Evolutionary conservation across 306 rosid species (phyloP).

Genomic region (Quillaja saponaria): DNA sequence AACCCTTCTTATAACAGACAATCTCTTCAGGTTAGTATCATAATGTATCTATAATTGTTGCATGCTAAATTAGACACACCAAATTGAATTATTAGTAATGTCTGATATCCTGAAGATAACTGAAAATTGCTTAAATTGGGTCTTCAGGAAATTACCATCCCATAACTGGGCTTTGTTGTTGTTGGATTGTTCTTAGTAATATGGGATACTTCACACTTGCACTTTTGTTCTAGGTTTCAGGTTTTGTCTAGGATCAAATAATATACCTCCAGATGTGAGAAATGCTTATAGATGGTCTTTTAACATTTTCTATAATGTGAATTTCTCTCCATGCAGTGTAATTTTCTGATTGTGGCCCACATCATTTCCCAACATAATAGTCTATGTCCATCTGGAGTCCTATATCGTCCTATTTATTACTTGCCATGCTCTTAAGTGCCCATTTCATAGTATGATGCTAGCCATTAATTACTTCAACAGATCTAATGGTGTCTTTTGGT

Average conservation of each 20-base stretch:
- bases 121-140: slow-evolving; percentile 19
- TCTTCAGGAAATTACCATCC: slow-evolving; percentile 6
- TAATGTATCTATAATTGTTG: slow-evolving; percentile 6
- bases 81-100: slow-evolving; percentile 8
- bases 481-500: slow-evolving; percentile 15
- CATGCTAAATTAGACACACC: slow-evolving; percentile 4
- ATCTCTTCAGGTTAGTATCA: slow-evolving; percentile 75
- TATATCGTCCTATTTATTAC: too few species aligned
- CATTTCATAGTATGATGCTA: too few species aligned
- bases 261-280: not conserved
- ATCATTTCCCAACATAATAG: too few species aligned
- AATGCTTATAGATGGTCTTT: not conserved
- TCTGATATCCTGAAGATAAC: too few species aligned
- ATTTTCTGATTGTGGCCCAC: not conserved
- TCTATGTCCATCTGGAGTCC: too few species aligned
- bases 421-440: too few species aligned
- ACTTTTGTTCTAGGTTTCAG: not conserved
- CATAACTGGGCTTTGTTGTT: not conserved
- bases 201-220: not conserved
- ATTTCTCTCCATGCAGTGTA: not conserved
- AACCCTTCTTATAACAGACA: slow-evolving; percentile 81
- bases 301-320: not conserved
- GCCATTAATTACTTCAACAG: too few species aligned
- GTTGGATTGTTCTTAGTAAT: not conserved
- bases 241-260: not conserved